Evolutionary conservation across 2,329 filamentous ascomycete species (phyloP).

Genomic region (Xylaria sp.): DNA sequence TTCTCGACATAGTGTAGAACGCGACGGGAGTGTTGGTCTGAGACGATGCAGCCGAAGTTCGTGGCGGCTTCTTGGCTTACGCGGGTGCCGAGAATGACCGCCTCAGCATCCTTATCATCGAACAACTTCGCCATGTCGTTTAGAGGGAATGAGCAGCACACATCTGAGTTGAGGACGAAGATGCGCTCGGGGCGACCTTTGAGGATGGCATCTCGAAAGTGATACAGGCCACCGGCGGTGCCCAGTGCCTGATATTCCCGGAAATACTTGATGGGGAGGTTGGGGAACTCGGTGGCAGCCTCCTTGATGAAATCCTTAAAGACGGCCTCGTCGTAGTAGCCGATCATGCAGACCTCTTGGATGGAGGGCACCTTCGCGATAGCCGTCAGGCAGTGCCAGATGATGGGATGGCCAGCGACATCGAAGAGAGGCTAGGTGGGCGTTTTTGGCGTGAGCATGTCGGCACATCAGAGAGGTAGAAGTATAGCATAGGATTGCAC

Average conservation of each 20-base stretch:
- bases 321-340: slow-evolving; percentile 97
- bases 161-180: slow-evolving; percentile 97
- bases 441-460: slow-evolving; percentile 15
- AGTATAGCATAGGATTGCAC: slow-evolving; percentile 37
- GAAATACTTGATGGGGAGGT: slow-evolving; percentile 91
- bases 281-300: slow-evolving; percentile 82
- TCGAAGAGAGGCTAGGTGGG: slow-evolving; percentile 86
- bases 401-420: slow-evolving; percentile 96
- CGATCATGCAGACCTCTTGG: slow-evolving; percentile 96
- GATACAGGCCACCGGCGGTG: slow-evolving; percentile 95
- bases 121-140: slow-evolving; percentile 95
- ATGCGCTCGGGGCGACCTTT: slow-evolving; percentile 94
- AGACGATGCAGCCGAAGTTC: slow-evolving; percentile 98
- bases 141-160: slow-evolving; percentile 98
- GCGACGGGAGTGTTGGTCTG: slow-evolving; percentile 90
- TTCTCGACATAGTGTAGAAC: slow-evolving; percentile 99
- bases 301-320: slow-evolving; percentile 99
- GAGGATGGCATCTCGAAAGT: slow-evolving; percentile 98
- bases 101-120: slow-evolving; percentile 94
- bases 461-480: neutral
- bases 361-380: slow-evolving; percentile 89
- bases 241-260: slow-evolving; percentile 97
- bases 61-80: slow-evolving; percentile 90
- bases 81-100: slow-evolving; percentile 92
- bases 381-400: slow-evolving; percentile 95